Evolutionary conservation across 108 stramenopile species (phyloP).

Genomic region (Cyclotella baltica): DNA sequence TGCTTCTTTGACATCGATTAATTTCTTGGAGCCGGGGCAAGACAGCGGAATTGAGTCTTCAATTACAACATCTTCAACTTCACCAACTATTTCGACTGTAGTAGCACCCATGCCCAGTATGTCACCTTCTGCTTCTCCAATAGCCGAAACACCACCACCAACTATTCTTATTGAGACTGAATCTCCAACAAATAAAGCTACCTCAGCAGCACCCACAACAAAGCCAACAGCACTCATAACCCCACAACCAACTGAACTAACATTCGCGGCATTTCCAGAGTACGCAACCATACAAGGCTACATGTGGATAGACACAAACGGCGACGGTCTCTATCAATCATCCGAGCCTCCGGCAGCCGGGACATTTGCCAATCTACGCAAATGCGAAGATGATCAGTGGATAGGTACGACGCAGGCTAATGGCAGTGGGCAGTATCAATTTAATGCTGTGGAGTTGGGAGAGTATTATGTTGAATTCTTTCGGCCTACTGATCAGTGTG

Average conservation of each 20-base stretch:
- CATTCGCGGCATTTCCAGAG: background rate
- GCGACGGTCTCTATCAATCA: constrained; percentile 36
- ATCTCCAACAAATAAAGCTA: background rate
- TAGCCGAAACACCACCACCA: constrained; percentile 1
- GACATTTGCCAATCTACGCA: constrained; percentile 34
- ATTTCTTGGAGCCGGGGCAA: constrained; percentile 30
- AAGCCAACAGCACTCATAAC: background rate
- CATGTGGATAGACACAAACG: constrained; percentile 38
- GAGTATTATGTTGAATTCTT: constrained; percentile 46
- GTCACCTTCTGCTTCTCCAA: constrained; percentile 7
- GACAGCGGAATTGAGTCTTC: background rate
- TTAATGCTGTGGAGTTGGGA: constrained; percentile 21
- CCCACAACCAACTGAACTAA: background rate
- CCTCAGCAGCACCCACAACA: background rate
- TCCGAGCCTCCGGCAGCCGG: constrained; percentile 15
- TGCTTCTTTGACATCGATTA: constrained; percentile 23
- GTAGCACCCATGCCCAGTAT: constrained; percentile 1
- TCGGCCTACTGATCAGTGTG: constrained; percentile 25
- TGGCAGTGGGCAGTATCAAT: constrained; percentile 34
- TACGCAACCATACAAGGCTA: constrained; percentile 5
- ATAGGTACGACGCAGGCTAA: constrained; percentile 7
- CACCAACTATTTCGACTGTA: background rate
- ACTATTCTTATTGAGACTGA: background rate
- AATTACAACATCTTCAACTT: background rate
- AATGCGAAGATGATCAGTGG: constrained; percentile 22